phyloP scores from a whole-genome alignment of 2,329 filamentous ascomycete genomes.

The Calonectria hongkongensis region DNA sequence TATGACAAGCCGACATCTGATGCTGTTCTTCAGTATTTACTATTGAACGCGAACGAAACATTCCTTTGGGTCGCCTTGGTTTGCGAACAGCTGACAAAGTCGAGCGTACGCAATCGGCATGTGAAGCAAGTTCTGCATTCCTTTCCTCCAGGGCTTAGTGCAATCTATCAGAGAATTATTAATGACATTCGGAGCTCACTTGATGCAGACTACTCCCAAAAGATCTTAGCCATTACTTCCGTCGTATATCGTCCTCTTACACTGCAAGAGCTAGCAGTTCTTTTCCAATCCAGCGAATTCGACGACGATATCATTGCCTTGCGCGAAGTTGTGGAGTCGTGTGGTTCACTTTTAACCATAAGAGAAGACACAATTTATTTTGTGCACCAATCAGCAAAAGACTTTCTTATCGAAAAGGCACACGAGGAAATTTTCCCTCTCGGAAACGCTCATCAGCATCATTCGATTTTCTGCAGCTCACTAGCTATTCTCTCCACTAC shows the following conservation, averaged over 20 bases:
- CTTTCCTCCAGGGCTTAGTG: not conserved
- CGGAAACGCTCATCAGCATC: not conserved
- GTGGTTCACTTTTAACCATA: constrained; percentile 63
- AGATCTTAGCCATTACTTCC: not conserved
- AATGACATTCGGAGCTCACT: not conserved
- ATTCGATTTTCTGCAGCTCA: not conserved
- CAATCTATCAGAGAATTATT: not conserved
- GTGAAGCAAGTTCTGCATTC: not conserved
- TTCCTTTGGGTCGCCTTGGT: constrained; percentile 55
- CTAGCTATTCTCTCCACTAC: not conserved
- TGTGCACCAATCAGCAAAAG: constrained; percentile 67
- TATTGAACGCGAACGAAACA: constrained; percentile 55
- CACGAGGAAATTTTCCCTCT: not conserved
- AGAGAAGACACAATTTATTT: constrained; percentile 57
- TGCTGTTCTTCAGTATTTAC: not conserved
- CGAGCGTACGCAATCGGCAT: not conserved
- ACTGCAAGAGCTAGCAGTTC: not conserved
- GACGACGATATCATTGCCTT: not conserved
- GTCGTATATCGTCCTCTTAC: not conserved
- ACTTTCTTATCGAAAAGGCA: constrained; percentile 55
- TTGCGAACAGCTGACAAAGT: constrained; percentile 1
- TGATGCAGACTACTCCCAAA: not conserved
- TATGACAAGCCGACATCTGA: not conserved
- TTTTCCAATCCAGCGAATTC: not conserved
- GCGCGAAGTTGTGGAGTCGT: constrained; percentile 39